These are phyloP conservation scores for Cyathus striatus DNA, from an alignment of 768 basidiomycete genomes.

Conservation along the genomic window DNA sequence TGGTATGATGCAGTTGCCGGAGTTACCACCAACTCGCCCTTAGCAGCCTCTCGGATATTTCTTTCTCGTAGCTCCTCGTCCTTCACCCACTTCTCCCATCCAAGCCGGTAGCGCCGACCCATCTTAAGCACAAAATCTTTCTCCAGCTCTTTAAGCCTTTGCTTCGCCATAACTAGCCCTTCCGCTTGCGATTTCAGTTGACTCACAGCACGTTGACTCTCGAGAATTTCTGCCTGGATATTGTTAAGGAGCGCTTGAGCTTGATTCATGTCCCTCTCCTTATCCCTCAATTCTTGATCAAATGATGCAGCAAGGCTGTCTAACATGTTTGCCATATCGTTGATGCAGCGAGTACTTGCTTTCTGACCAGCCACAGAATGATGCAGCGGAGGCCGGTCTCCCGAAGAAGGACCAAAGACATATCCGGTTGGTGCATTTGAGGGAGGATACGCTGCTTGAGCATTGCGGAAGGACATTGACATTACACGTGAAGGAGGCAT, in stretches of 20 bases:
- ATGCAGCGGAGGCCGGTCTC: conserved; percentile 72
- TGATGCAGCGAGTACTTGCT: conserved; percentile 79
- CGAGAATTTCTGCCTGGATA: conserved; percentile 87
- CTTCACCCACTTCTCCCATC: conserved; percentile 91
- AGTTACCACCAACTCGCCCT: conserved; percentile 48
- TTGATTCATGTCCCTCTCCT: conserved; percentile 87
- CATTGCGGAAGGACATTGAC: conserved; percentile 70
- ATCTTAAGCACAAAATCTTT: conserved; percentile 66
- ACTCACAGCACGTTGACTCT: conserved; percentile 70
- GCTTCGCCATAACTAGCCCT: conserved; percentile 55
- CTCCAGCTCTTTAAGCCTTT: conserved; percentile 57
- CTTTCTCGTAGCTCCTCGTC: conserved; percentile 80
- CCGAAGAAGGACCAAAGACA: conserved; percentile 44
- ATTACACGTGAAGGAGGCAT: conserved; percentile 63
- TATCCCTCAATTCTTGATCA: conserved; percentile 87
- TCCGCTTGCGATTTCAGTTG: conserved; percentile 70
- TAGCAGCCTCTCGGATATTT: conserved; percentile 54
- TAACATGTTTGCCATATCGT: conserved; percentile 82
- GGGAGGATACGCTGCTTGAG: conserved; percentile 55
- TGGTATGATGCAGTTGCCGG: conserved; percentile 39
- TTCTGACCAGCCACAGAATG: conserved; percentile 82
- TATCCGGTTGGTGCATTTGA: conserved; percentile 32
- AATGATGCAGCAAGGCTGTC: conserved; percentile 86
- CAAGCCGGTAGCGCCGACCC: conserved; percentile 75
- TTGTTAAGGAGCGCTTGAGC: conserved; percentile 82